phyloP scores from a whole-genome alignment of 306 rosid species.

The Inga oerstediana region DNA sequence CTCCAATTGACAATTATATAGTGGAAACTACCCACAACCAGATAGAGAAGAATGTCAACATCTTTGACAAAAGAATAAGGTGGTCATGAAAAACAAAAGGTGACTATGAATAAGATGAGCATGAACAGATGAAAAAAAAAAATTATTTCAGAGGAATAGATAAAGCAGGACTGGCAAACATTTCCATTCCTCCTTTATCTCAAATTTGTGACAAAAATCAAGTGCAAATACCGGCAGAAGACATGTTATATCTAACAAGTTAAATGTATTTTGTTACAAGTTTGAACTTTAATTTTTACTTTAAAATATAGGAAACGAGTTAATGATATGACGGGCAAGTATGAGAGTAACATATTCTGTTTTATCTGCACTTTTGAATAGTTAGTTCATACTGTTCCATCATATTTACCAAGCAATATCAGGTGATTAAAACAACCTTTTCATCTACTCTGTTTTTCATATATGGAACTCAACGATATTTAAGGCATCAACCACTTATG shows the following conservation, averaged over 20 bases:
- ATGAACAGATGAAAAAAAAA: not conserved
- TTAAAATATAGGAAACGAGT: not conserved
- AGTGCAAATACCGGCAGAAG: not conserved
- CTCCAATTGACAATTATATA: not conserved
- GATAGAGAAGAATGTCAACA: not conserved
- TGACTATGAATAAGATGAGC: not conserved
- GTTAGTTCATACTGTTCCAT: not conserved
- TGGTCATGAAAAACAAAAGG: not conserved
- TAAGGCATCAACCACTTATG: not conserved
- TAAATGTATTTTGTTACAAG: not conserved
- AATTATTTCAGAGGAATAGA: not conserved
- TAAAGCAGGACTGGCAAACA: not conserved
- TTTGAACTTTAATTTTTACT: not conserved
- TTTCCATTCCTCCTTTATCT: not conserved
- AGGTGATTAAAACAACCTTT: slow-evolving; percentile 7
- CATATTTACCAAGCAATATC: slow-evolving; percentile 17
- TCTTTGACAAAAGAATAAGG: not conserved
- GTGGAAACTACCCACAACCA: not conserved
- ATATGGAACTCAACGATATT: not conserved
- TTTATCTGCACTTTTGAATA: slow-evolving; percentile 3
- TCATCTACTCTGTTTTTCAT: slow-evolving; percentile 8
- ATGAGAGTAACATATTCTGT: not conserved
- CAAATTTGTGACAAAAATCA: not conserved
- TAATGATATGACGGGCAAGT: not conserved
- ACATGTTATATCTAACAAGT: not conserved